Conservation (phyloP, 2,329 filamentous ascomycete genomes). For the Xylaria sp. region DNA sequence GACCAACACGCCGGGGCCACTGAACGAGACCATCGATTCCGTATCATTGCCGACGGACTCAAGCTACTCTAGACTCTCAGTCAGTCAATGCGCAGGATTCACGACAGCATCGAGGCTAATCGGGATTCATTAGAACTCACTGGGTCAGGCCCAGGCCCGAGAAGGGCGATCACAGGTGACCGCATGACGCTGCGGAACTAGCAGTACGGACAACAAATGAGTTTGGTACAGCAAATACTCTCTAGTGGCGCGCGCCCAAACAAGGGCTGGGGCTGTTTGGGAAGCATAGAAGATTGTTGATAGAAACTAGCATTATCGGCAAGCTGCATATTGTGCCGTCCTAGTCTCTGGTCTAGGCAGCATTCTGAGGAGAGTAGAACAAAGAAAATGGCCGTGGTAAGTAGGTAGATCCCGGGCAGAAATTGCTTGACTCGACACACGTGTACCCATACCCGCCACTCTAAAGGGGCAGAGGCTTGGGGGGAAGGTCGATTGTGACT, state of each 20-base stretch:
- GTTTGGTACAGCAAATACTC: conserved; percentile 57
- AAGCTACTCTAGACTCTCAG: conserved; percentile 42
- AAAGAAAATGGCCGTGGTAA: conserved; percentile 55
- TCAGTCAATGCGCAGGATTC: conserved; percentile 43
- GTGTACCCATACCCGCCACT: conserved; percentile 53
- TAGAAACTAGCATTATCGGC: conserved; percentile 55
- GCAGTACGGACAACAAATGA: conserved; percentile 52
- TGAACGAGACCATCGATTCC: conserved; percentile 45
- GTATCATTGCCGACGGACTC: conserved; percentile 43
- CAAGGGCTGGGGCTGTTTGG: conserved; percentile 55
- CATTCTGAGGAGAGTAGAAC: conserved; percentile 55
- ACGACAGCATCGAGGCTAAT: conserved; percentile 51
- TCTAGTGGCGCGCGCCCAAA: conserved; percentile 52
- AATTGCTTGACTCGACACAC: conserved; percentile 66
- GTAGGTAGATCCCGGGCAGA: conserved; percentile 50
- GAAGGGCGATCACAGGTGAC: conserved; percentile 54
- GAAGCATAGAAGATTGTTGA: conserved; percentile 52
- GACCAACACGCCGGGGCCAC: conserved; percentile 37
- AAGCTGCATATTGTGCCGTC: conserved; percentile 60
- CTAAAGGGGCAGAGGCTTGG: conserved; percentile 34
- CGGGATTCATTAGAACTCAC: conserved; percentile 54
- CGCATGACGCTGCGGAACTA: conserved; percentile 53
- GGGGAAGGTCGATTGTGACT: conserved; percentile 31
- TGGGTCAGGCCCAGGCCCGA: conserved; percentile 49
- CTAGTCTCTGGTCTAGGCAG: conserved; percentile 50